Evolutionary conservation across 2,329 filamentous ascomycete species (phyloP), one percentile per base, ranked within the genome.

Genomic region (Dendrostoma leiphaemia): DNA sequence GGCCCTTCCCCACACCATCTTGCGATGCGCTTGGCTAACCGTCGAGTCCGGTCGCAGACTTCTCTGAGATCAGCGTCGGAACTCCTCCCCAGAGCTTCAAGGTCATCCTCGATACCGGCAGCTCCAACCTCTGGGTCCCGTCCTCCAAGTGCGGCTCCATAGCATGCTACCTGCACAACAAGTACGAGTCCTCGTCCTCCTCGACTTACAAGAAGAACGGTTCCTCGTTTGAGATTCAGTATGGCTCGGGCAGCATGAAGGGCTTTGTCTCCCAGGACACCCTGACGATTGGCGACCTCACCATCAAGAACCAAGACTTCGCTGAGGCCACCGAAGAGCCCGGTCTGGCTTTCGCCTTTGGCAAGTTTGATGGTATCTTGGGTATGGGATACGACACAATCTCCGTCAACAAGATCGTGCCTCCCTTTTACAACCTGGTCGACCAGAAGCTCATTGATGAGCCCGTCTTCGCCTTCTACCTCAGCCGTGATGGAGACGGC

Each of bases 101-200:
- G 84, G 95, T 99, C 63, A 89, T 99, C 61, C 88, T 99, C 61
- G 94, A 99, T 74, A 99, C 94, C 26, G 94, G 94, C 66, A 97
- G 91, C 82, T 97, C 94, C 72, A 99, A 99, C 81, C 84, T 99
- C 60, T 99, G 95, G 95, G 92, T 99, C 57, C 95, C 95, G 35
- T 96, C 92, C 23, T 80, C 84, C 54, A 81, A 91, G 69, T 99
- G 95, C 74, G 86, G 83, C 69, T 97, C 92, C 69, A 99, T 99
- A 69, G 95, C 94, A 61, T 99, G 94, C 84, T 99, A 93, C 77
- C 85, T 99, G 57, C 94, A 99, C 82, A 86, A 76, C 74, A 99
- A 95, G 79, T 99, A 97, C 78, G 91, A 97, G 75, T 94, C 91
- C 55, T 89, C 86, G 34, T 77, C 85, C 4, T 99, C 95, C 45